Percentiles rank a stretch among this genome's conserved stretches.
phyloP scores from a whole-genome alignment of 2,329 filamentous ascomycete genomes.

The Epichloe gansuensis region DNA sequence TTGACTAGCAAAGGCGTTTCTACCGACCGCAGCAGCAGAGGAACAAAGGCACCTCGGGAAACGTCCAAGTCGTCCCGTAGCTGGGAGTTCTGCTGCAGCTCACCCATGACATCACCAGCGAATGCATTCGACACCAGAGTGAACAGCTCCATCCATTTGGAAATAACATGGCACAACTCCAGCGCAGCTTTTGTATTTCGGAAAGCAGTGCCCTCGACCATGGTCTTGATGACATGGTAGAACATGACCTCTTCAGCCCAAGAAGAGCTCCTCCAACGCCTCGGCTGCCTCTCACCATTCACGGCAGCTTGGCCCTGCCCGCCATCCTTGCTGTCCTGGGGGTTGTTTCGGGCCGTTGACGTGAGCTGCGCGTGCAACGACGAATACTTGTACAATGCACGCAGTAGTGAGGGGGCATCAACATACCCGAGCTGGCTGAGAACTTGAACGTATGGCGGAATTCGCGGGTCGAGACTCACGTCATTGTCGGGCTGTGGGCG shows the following conservation, averaged over 20 bases:
- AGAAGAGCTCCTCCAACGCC: slow-evolving; percentile 44
- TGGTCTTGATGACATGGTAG: slow-evolving; percentile 81
- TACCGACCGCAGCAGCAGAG: slow-evolving; percentile 47
- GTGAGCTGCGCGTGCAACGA: slow-evolving; percentile 28
- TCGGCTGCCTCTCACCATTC: slow-evolving; percentile 11
- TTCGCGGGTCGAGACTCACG: slow-evolving; percentile 43
- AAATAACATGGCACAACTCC: slow-evolving; percentile 35
- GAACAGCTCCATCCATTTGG: slow-evolving; percentile 47
- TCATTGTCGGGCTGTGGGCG: slow-evolving; percentile 35
- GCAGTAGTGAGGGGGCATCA: slow-evolving; percentile 41
- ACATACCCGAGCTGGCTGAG: slow-evolving; percentile 39
- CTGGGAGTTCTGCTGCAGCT: slow-evolving; percentile 30
- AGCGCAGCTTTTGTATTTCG: slow-evolving; percentile 33
- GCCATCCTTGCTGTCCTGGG: slow-evolving; percentile 2
- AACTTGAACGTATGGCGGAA: slow-evolving; percentile 45
- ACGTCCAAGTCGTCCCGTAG: slow-evolving; percentile 45
- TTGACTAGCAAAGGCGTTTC: slow-evolving; percentile 45
- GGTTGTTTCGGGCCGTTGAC: background rate
- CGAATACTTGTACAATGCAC: slow-evolving; percentile 43
- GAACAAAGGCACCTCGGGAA: slow-evolving; percentile 49
- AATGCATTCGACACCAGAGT: slow-evolving; percentile 37
- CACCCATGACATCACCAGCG: slow-evolving; percentile 33
- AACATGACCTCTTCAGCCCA: slow-evolving; percentile 78
- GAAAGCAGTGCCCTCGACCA: slow-evolving; percentile 44
- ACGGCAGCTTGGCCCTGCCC: slow-evolving; percentile 5